Evolutionary conservation across 805 yeast species (phyloP).

Genomic region (Yarrowia sp.): DNA sequence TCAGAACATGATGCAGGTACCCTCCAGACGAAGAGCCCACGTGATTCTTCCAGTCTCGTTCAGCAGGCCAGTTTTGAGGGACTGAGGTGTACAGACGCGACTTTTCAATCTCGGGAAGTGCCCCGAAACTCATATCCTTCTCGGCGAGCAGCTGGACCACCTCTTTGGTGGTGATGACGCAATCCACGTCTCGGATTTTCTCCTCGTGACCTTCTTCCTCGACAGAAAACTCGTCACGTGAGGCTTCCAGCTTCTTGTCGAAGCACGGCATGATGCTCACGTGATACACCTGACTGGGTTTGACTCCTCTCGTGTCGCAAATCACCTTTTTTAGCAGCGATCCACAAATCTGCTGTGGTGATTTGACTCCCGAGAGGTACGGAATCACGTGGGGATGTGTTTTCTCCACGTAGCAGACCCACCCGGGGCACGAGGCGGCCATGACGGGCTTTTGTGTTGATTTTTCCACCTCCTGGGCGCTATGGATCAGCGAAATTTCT

Average conservation of each 20-base stretch:
- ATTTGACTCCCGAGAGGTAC: constrained; percentile 72
- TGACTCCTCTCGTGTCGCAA: constrained; percentile 49
- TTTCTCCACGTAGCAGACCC: constrained; percentile 94
- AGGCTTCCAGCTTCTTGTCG: constrained; percentile 94
- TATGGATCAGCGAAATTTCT: constrained; percentile 61
- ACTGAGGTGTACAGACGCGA: constrained; percentile 52
- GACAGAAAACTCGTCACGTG: constrained; percentile 67
- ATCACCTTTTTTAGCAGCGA: constrained; percentile 65
- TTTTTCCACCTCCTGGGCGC: constrained; percentile 54
- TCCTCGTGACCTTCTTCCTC: constrained; percentile 43
- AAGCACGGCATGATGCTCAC: constrained; percentile 95
- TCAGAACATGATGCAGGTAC: constrained; percentile 73
- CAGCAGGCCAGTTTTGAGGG: constrained; percentile 69
- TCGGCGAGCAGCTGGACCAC: constrained; percentile 65
- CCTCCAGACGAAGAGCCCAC: constrained; percentile 90
- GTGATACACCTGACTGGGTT: constrained; percentile 64
- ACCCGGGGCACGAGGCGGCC: constrained; percentile 90
- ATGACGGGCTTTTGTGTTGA: constrained; percentile 58
- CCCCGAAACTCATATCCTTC: not conserved
- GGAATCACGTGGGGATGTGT: constrained; percentile 88
- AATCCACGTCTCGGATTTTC: constrained; percentile 74
- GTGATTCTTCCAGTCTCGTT: constrained; percentile 71
- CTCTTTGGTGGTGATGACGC: constrained; percentile 93
- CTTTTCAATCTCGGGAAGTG: constrained; percentile 54
- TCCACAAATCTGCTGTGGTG: constrained; percentile 95